Evolutionary conservation across 306 rosid genomes (phyloP), one percentile per base, ranked within the genome.

Genomic region (Cucurbita moschata): DNA sequence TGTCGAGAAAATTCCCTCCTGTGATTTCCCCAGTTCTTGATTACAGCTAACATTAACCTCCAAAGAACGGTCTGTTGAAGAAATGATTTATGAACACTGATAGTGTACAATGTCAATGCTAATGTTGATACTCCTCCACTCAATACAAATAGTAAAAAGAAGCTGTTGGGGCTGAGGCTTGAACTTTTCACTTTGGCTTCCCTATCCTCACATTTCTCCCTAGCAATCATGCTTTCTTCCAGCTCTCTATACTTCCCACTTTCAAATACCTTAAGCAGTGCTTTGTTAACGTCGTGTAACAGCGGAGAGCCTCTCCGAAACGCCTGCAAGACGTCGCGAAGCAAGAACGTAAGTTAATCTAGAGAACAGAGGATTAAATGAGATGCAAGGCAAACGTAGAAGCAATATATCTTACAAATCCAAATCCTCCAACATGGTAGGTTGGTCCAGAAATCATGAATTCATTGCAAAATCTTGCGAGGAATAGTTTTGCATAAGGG

Each of bases 371-470:
- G 23, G 44, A 63, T 64, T 64, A 18, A 16, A 64, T 64, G 50
- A 39, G 14, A 51, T 18, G 10, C 3, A 79, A 67, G 11, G 55
- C 26, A 78, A 16, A 14, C 43, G 38, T 21, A 42, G 35, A 4
- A 4, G 4, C 42, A 19, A 11, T 30, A 11, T 30, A 66, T 37
- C 67, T 59, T 76, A 81, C 83, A 42, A 78, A 81, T 55, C 77
- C 89, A 46, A 76, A 80, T 54, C 89, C 91, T 76, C 87, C 86
- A 50, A 83, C 68, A 81, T 76, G 76, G 74, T 66, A 83, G 9
- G 62, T 56, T 6, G 87, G 83, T 18, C 85, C 83, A 5, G 82
- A 79, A 53, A 21, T 50, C 67, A 61, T 69, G 37, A 83, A 87
- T 57, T 56, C 86, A 7, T 74, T 69, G 77, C 89, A 83, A 54